phyloP scores from a whole-genome alignment of 805 yeast genomes.

The Naumovozyma castellii region DNA sequence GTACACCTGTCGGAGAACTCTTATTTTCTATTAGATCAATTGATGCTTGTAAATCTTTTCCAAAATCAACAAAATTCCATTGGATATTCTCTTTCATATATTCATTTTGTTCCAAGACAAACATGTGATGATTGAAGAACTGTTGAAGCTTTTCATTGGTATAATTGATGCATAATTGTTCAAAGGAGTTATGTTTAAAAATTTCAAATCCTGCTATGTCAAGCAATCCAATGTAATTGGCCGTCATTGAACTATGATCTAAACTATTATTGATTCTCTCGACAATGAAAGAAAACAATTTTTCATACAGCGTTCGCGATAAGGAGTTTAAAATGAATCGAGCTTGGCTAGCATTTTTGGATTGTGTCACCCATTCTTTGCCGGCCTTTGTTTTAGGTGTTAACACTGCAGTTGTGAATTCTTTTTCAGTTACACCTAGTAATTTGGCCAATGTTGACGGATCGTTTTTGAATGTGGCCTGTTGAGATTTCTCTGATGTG shows the following conservation, averaged over 20 bases:
- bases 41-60: conserved; percentile 88
- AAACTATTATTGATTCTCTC: conserved; percentile 64
- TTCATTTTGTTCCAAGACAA: conserved; percentile 94
- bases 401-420: conserved; percentile 50
- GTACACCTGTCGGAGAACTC: conserved; percentile 62
- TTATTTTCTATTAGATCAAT: conserved; percentile 79
- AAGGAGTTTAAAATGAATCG: conserved; percentile 75
- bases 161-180: conserved; percentile 93
- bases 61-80: conserved; percentile 95
- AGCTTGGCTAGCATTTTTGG: conserved; percentile 72
- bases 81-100: conserved; percentile 87
- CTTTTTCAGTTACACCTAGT: conserved; percentile 48
- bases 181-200: conserved; percentile 87
- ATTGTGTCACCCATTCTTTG: conserved; percentile 70
- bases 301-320: conserved; percentile 79
- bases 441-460: conserved; percentile 42
- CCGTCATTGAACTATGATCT: conserved; percentile 34
- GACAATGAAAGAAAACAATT: conserved; percentile 69
- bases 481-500: conserved; percentile 57
- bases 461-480: conserved; percentile 54
- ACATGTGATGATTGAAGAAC: conserved; percentile 95
- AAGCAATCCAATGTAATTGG: conserved; percentile 78
- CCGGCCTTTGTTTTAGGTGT: conserved; percentile 89
- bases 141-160: conserved; percentile 97
- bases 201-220: conserved; percentile 98